A percentile compares a stretch with the other conserved stretches of the same genome.
Conservation (phyloP, 768 basidiomycete species). For the Dioszegia crocea region DNA sequence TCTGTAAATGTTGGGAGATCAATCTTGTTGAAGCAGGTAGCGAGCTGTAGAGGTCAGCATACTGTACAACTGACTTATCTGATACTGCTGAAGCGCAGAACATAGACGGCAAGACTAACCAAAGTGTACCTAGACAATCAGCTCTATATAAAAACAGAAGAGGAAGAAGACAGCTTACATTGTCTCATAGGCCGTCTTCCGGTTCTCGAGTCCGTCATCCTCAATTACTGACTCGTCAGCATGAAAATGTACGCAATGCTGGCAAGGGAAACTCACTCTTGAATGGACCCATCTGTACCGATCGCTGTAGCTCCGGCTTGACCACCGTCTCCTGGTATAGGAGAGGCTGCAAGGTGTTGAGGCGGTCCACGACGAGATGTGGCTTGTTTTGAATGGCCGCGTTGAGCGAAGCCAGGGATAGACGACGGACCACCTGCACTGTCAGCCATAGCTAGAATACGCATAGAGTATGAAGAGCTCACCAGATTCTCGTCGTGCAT, state of each 20-base stretch:
- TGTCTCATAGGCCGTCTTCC: conserved; percentile 96
- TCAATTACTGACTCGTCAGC: conserved; percentile 58
- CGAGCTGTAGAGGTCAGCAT: conserved; percentile 23
- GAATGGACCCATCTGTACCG: conserved; percentile 46
- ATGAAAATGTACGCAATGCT: background rate
- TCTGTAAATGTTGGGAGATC: conserved; percentile 81
- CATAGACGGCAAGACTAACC: conserved; percentile 53
- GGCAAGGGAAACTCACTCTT: conserved; percentile 28
- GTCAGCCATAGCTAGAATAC: conserved; percentile 1
- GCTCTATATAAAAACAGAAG: background rate
- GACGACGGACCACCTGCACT: conserved; percentile 74
- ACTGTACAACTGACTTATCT: too few species aligned
- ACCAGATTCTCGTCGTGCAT: conserved; percentile 87
- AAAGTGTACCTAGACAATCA: conserved; percentile 59
- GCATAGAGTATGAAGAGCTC: conserved; percentile 28
- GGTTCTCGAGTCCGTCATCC: conserved; percentile 91
- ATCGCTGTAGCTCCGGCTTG: conserved; percentile 55
- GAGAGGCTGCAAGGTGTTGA: conserved; percentile 68
- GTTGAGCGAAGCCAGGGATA: conserved; percentile 85
- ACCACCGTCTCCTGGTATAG: conserved; percentile 81
- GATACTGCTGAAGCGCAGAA: background rate
- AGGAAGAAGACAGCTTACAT: conserved; percentile 55
- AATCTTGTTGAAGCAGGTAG: conserved; percentile 77
- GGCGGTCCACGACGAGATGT: conserved; percentile 79
- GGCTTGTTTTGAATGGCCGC: conserved; percentile 94